Evolutionary conservation across 1,139 yeast species (phyloP), one percentile per base, ranked within the genome.

Genomic region (Nakaseomyces bracarensis): DNA sequence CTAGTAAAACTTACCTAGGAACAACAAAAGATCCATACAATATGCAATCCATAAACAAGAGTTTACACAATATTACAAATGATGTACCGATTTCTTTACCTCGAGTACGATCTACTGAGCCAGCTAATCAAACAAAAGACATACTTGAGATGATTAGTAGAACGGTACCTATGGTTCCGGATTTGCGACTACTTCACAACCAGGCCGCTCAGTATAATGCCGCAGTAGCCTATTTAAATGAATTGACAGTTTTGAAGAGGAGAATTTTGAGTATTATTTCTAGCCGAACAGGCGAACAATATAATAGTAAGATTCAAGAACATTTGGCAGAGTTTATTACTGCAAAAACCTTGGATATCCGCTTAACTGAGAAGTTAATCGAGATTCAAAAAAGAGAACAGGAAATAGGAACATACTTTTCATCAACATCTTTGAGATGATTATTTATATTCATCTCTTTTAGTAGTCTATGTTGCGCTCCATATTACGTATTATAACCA

Each of bases 341-440:
- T 2, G 9, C 14, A 13, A 36, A 36, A 21, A 23, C 29, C 8
- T 23, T 25, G 21, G 38, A 36, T 23, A 23, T 36, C 15, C 9
- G 29, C n/a, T 30, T 36, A 36, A 23, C 30, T 25, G 38, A 36
- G 15, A 36, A 25, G 18, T 16, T 36, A 4, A 15, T 18, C 4
- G 30, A 36, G 13, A 36, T 36, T 11, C 38, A 36, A 21, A 33
- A 21, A 21, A 20, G 11, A 20, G 26, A 33, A 26, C 36, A 33
- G 21, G 36, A 21, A n/a, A n/a, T 33, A 6, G 26, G 18, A 5
- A 13, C 16, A 4, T 33, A 33, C 14, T 33, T 33, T 13, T 33
- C 36, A 33, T 9, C 26, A 3, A 33, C 36, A 20, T 20, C 36
- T 13, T 13, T 33, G 21, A 21, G 36, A 21, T 31, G 26, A 9